Conservation (phyloP, 2,329 filamentous ascomycete species). For the Fusarium sp. region DNA sequence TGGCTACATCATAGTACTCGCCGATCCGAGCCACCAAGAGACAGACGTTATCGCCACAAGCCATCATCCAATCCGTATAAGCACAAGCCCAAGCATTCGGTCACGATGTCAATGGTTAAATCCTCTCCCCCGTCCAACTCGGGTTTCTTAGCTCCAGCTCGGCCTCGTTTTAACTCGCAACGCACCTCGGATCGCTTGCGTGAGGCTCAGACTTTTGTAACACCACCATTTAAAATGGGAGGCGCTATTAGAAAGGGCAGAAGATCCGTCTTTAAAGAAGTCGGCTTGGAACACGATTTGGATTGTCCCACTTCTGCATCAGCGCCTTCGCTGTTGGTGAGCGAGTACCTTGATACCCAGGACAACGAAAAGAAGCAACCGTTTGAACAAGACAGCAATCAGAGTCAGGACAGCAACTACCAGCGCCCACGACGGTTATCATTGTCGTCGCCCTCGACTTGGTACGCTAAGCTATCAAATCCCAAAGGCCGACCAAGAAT, state of each 20-base stretch:
- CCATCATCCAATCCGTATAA: conserved; percentile 22
- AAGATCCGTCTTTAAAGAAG: conserved; percentile 64
- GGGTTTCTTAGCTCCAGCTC: conserved; percentile 43
- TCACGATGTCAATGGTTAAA: conserved; percentile 40
- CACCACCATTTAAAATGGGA: conserved; percentile 55
- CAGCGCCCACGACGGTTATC: conserved; percentile 30
- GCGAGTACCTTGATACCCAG: conserved; percentile 32
- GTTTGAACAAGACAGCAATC: conserved; percentile 10
- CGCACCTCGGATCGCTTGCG: conserved; percentile 63
- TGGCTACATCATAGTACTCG: conserved; percentile 45
- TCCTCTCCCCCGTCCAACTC: conserved; percentile 34
- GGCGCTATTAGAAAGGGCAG: conserved; percentile 62
- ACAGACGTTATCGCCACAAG: conserved; percentile 36
- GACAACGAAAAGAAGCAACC: conserved; percentile 45
- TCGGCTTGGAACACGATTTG: conserved; percentile 57
- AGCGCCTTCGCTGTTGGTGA: conserved; percentile 19
- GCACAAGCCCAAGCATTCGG: neutral
- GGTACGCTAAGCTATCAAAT: conserved; percentile 58
- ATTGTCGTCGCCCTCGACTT: conserved; percentile 48
- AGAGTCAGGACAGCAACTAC: conserved; percentile 9
- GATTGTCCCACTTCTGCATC: conserved; percentile 37
- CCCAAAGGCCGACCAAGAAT: conserved; percentile 55
- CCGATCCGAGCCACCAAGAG: conserved; percentile 40
- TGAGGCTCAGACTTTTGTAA: conserved; percentile 56
- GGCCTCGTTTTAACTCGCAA: conserved; percentile 63